Conservation (phyloP, 805 yeast genomes). For the Ogataea pilisensis region DNA sequence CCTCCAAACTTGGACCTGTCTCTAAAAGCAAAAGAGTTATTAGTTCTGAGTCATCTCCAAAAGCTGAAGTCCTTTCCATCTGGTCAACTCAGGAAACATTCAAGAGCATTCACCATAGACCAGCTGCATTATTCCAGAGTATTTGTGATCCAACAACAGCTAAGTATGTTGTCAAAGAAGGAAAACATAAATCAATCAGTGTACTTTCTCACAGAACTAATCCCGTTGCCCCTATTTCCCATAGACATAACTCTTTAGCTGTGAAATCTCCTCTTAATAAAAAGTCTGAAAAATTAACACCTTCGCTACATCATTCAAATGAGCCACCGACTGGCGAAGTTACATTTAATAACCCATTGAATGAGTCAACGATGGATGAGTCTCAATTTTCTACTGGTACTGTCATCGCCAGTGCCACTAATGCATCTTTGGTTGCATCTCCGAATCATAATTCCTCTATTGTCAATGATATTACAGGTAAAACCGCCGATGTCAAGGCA, state of each 20-base stretch:
- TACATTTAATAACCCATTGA: conserved; percentile 21
- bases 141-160: conserved; percentile 22
- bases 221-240: conserved; percentile 1
- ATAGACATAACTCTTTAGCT: conserved; percentile 3
- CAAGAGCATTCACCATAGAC: conserved; percentile 15
- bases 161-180: conserved; percentile 16
- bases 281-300: neutral
- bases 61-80: conserved; percentile 27
- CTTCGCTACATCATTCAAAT: neutral
- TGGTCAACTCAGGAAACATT: conserved; percentile 32
- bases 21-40: conserved; percentile 10
- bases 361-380: conserved; percentile 17
- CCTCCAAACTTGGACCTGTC: neutral
- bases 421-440: neutral
- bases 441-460: neutral
- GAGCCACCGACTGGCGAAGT: conserved; percentile 4
- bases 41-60: conserved; percentile 26
- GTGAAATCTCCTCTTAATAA: conserved; percentile 1
- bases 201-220: conserved; percentile 12
- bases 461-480: neutral
- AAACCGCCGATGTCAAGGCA: neutral
- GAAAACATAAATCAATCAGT: conserved; percentile 22
- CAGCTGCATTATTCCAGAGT: conserved; percentile 23
- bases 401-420: neutral
- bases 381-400: conserved; percentile 1